phyloP scores from a whole-genome alignment of 371 early-diverging fungal genomes.

The Fennellomyces sp. region DNA sequence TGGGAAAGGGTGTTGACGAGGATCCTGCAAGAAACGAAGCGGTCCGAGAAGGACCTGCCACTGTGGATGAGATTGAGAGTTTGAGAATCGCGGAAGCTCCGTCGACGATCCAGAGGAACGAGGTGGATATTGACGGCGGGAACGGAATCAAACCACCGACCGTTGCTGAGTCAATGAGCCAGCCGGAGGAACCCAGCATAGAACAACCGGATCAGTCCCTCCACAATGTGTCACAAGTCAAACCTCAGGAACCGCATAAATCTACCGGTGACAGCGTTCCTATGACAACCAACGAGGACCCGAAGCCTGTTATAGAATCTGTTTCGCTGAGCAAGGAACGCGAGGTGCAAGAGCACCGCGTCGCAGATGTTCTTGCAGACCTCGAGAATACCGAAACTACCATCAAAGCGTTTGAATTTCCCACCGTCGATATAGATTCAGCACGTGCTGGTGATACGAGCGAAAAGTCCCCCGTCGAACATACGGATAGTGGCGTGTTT shows the following conservation, averaged over 20 bases:
- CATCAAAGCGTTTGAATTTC: not conserved
- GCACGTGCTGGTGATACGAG: slow-evolving; percentile 2
- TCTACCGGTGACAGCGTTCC: no score
- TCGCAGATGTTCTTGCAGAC: slow-evolving; percentile 7
- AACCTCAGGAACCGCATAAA: no score
- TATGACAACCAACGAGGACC: no score
- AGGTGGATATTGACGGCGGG: no score
- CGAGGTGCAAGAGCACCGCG: not conserved
- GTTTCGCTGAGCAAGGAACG: not conserved
- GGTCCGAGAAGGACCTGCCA: not conserved
- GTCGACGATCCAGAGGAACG: no score
- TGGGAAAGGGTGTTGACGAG: not conserved
- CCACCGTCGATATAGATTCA: not conserved
- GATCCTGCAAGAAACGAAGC: not conserved
- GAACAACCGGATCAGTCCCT: no score
- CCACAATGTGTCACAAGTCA: no score
- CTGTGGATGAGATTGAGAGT: not conserved
- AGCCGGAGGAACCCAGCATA: no score
- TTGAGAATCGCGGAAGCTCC: not conserved
- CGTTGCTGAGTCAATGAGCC: no score
- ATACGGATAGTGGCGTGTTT: slow-evolving; percentile 1
- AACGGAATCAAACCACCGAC: not conserved
- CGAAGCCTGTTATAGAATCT: no score
- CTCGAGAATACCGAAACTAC: not conserved
- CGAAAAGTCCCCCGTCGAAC: not conserved